Evolutionary conservation across 1,284 basidiomycete species (phyloP), one percentile per base, ranked within the genome.

Genomic region (Pascua guehoae): DNA sequence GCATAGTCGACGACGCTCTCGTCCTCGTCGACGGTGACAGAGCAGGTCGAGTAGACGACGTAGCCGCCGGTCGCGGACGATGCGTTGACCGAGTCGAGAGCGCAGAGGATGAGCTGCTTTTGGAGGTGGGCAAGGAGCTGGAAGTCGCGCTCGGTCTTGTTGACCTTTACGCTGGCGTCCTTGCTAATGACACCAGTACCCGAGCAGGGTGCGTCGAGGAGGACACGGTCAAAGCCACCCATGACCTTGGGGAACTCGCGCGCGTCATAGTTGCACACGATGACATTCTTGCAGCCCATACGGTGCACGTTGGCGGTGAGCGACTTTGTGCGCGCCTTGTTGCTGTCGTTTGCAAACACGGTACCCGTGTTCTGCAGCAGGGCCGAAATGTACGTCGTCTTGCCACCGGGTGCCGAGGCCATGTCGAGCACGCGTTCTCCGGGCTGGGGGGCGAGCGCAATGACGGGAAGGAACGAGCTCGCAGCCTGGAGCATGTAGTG

Each of bases 401-500:
- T 99, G 8, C 96, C 96, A 39, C 96, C 96, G 0, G 96, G 96
- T 0, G 96, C 94, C 49, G 92, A 95, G 2, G 95, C 94, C 96
- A 99, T 98, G 75, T 99, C 96, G 58, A 99, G 83, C 5, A 98
- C 86, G 32, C 94, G 88, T 75, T 98, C 96, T 63, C 90, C 85
- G 1, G 93, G 92, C 71, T 95, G 89, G 15, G 96, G 96, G 17
- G 86, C 82, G 41, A 99, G 86, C 1, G 96, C 92, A 66, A 98
- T 94, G 67, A 98, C 95, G 45, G 96, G 96, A n/a, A 99, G 83
- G 83, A 99, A 98, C 1, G 94, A 98, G 8, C 93, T 96, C 5
- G 96, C 96, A 5, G 96, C 92, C 80, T 99, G 96, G 16, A 98
- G 88, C 91, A 99, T 98, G 80, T 99, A 99, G 75, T 99, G 94